Conservation (phyloP, 768 basidiomycete species). For the Trametes coccinea region DNA sequence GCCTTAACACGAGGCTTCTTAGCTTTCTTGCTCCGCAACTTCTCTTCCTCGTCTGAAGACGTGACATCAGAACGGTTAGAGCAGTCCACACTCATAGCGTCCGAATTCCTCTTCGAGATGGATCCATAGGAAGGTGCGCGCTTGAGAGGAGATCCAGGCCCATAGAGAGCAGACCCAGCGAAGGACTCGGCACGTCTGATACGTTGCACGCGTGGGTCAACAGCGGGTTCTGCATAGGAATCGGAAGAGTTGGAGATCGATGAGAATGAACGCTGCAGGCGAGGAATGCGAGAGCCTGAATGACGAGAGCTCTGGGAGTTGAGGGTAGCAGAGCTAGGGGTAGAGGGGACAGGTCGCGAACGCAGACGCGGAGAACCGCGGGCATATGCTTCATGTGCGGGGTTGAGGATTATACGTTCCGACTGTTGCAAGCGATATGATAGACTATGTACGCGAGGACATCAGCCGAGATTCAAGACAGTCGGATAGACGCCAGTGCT, state of each 20-base stretch:
- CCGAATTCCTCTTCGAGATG: conserved; percentile 29
- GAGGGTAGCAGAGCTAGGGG: conserved; percentile 65
- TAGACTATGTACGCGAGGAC: conserved; percentile 44
- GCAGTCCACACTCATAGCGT: conserved; percentile 32
- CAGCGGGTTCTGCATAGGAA: conserved; percentile 31
- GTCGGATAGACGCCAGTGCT: conserved; percentile 30
- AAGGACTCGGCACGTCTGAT: conserved; percentile 53
- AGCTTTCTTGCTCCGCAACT: conserved; percentile 52
- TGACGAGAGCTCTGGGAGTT: conserved; percentile 40
- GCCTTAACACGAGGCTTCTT: conserved; percentile 59
- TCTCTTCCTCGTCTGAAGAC: conserved; percentile 80
- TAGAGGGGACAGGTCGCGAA: conserved; percentile 48
- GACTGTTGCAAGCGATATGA: conserved; percentile 67
- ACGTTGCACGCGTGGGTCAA: conserved; percentile 52
- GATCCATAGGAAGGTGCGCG: conserved; percentile 61
- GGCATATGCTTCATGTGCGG: conserved; percentile 12
- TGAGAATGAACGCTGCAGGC: conserved; percentile 36
- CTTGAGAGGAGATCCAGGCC: conserved; percentile 38
- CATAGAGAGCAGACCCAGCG: conserved; percentile 32
- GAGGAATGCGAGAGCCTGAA: conserved; percentile 28
- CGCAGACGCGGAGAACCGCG: conserved; percentile 44
- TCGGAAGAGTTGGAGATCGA: conserved; percentile 44
- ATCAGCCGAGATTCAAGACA: conserved; percentile 19
- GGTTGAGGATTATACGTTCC: conserved; percentile 51
- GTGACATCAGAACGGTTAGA: conserved; percentile 29